A percentile compares a stretch with the other conserved stretches of the same genome.
Evolutionary conservation across 495 filamentous ascomycete genomes (phyloP).

Genomic region (Xylaria palmicola): DNA sequence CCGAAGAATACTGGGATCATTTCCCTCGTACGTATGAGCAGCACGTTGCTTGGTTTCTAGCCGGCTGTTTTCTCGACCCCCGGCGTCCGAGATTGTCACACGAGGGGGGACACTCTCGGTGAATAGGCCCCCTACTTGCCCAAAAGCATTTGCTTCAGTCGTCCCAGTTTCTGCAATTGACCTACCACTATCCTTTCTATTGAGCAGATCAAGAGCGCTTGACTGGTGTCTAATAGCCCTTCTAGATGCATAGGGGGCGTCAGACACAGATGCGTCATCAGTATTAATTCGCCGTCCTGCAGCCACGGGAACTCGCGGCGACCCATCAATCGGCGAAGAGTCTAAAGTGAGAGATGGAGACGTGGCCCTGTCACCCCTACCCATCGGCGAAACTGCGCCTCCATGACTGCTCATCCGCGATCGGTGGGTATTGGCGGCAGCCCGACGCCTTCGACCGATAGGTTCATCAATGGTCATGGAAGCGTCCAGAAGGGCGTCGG

Average conservation of each 20-base stretch:
- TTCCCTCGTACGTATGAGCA: constrained; percentile 77
- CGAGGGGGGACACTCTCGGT: constrained; percentile 36
- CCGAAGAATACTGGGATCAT: constrained; percentile 82
- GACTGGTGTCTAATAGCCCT: constrained; percentile 57
- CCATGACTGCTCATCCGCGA: constrained; percentile 41
- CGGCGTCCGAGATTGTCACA: constrained; percentile 26
- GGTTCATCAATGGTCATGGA: constrained; percentile 81
- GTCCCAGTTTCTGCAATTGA: constrained; percentile 81
- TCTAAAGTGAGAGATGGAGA: constrained; percentile 27
- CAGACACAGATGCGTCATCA: constrained; percentile 36
- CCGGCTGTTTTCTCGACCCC: constrained; percentile 32
- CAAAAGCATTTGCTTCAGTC: constrained; percentile 75
- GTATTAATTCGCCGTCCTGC: constrained; percentile 27
- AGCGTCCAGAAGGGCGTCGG: constrained; percentile 88
- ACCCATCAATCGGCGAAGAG: constrained; percentile 23
- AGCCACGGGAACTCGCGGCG: constrained; percentile 28
- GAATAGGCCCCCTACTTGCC: constrained; percentile 75
- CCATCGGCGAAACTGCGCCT: constrained; percentile 40
- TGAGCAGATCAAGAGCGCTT: constrained; percentile 82
- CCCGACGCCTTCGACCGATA: constrained; percentile 55
- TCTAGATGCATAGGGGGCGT: constrained; percentile 40
- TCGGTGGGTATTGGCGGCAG: constrained; percentile 53
- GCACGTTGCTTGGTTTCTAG: constrained; percentile 33
- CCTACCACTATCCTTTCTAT: constrained; percentile 74
- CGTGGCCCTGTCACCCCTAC: constrained; percentile 29